These are phyloP conservation scores for Aspergillus conjunctus DNA, from an alignment of 495 filamentous ascomycete species.

Conservation along the genomic window DNA sequence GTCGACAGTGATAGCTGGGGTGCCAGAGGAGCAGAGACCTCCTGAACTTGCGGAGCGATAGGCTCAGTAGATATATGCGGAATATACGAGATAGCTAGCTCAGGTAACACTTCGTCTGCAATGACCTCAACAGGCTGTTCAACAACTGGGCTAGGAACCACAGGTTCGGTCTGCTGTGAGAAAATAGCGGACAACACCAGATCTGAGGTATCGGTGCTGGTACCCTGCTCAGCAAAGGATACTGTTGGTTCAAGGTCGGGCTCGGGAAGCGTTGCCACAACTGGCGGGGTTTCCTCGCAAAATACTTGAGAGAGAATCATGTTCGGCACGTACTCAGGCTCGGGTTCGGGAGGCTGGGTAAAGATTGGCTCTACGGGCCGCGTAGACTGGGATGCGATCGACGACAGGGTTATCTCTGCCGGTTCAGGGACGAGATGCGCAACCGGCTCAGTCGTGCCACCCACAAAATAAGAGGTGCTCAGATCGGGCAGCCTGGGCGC, in stretches of 20 bases:
- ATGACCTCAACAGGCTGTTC: constrained; percentile 24
- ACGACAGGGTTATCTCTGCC: constrained; percentile 31
- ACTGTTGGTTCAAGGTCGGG: constrained; percentile 31
- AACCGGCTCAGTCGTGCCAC: constrained; percentile 37
- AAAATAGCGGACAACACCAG: constrained; percentile 42
- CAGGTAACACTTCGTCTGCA: constrained; percentile 19
- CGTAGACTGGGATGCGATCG: constrained; percentile 37
- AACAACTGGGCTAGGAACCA: not conserved
- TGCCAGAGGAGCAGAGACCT: constrained; percentile 18
- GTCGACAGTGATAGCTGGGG: constrained; percentile 38
- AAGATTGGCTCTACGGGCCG: constrained; percentile 27
- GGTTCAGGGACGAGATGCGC: constrained; percentile 25
- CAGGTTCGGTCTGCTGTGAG: constrained; percentile 18
- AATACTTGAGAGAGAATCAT: constrained; percentile 31
- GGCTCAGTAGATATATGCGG: constrained; percentile 42
- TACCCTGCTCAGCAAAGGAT: constrained; percentile 21
- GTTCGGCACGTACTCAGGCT: constrained; percentile 28
- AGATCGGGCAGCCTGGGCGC: constrained; percentile 34
- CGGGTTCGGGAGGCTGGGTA: constrained; percentile 17
- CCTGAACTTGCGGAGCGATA: constrained; percentile 27
- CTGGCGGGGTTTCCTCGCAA: constrained; percentile 29
- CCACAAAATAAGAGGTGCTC: constrained; percentile 36
- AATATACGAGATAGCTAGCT: constrained; percentile 39
- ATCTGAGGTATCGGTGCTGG: constrained; percentile 19
- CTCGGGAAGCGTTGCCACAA: constrained; percentile 26